Evolutionary conservation across 2,329 filamentous ascomycete genomes (phyloP).

Genomic region (Grosmannia serpens): DNA sequence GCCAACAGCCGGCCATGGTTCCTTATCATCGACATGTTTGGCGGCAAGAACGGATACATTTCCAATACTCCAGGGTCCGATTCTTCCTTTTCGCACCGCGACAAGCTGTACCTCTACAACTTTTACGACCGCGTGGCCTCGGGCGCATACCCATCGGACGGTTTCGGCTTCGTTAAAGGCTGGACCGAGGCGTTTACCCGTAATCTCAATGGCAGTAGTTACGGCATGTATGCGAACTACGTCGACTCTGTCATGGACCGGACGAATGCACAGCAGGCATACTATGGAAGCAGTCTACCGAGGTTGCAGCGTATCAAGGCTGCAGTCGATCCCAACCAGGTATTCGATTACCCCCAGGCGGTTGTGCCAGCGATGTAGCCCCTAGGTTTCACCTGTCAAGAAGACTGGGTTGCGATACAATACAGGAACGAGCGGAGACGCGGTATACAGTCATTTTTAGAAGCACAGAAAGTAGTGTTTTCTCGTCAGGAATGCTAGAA

Average conservation of each 20-base stretch:
- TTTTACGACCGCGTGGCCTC: conserved; percentile 28
- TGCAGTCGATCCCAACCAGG: conserved; percentile 25
- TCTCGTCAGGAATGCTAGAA: too few species aligned
- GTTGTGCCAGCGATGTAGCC: conserved; percentile 11
- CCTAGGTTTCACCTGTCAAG: too few species aligned
- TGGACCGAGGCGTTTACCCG: conserved; percentile 25
- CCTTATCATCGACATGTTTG: conserved; percentile 23
- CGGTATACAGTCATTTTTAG: too few species aligned
- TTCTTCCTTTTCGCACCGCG: conserved; percentile 28
- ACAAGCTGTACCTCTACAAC: conserved; percentile 38
- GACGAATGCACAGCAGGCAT: conserved; percentile 35
- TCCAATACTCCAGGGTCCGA: conserved; percentile 15
- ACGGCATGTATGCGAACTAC: conserved; percentile 43
- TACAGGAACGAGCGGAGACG: too few species aligned
- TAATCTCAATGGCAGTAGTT: conserved; percentile 21
- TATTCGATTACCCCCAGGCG: conserved; percentile 29
- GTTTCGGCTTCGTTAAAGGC: conserved; percentile 27
- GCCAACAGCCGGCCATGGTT: conserved; percentile 20
- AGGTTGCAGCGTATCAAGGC: conserved; percentile 27
- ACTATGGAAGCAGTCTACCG: conserved; percentile 31
- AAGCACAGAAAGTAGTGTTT: too few species aligned
- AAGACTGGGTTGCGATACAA: too few species aligned
- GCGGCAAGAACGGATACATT: conserved; percentile 25
- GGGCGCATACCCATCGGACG: conserved; percentile 23
- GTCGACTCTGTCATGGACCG: conserved; percentile 35